Base-by-base conservation (phyloP, 2,329 filamentous ascomycete genomes). In the Trichothecium roseum region DNA sequence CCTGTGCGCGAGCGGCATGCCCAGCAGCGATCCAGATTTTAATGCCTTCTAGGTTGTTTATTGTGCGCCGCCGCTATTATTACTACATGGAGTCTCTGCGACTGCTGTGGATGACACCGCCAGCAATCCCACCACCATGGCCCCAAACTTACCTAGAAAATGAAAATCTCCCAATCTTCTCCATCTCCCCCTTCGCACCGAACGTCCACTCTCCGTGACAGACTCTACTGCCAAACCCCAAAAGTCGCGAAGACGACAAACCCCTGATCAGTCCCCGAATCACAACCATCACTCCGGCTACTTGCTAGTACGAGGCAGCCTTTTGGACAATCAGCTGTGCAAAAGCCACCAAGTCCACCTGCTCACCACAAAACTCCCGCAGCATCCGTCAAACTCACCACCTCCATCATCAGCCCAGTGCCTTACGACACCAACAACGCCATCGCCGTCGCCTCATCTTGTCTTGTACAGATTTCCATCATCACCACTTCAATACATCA, bases 111-210 rank as follows among this genome's bases (percentile, higher is more conserved):
- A 33, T 16, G 15, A 33, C 16, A 18, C 18, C 16, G 20, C n/a
- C 15, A 18, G 20, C 16, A 16, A 18, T 22, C n/a, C 16, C 16
- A 33, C 31, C 31, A 33, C 16, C 31, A 18, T 18, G 31, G 18
- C 31, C 31, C 16, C 31, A 33, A 18, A 18, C n/a, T 10, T 18
- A 33, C 31, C 31, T 14, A 18, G 8, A 22, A 33, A 33, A 33
- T 33, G 31, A 33, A 33, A 33, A 18, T 20, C 12, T 18, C 15
- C 31, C n/a, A n/a, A n/a, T 33, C 31, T 17, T 18, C 20, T n/a
- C 31, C n/a, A 33, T 33, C 16, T 14, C 31, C 20, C 20, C 16
- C 18, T 33, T 33, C 18, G 16, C 16, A 18, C 31, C 31, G 15
- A 6, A 33, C 16, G 15, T 33, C 31, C 20, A 16, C 13, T 13